These are phyloP conservation scores for Ustilago shanxiensis DNA, from an alignment of 1,284 basidiomycete genomes.

Conservation along the genomic window DNA sequence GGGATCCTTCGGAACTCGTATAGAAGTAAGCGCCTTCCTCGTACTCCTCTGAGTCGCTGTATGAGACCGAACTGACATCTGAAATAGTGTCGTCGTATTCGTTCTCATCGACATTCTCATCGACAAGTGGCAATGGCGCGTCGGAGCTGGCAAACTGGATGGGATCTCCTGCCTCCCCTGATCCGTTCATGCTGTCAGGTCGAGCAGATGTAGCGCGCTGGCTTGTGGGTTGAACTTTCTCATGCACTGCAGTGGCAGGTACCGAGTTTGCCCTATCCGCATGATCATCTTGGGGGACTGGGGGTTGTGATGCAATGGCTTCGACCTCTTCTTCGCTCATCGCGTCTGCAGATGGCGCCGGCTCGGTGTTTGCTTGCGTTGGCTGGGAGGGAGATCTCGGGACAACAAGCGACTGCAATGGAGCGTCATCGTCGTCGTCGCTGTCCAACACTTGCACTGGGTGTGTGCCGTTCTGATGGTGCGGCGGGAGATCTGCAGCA, in stretches of 20 bases:
- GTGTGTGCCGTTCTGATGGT: background rate
- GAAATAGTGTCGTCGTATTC: slow-evolving; percentile 17
- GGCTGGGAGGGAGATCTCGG: background rate
- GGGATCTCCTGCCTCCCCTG: slow-evolving; percentile 9
- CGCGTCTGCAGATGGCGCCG: background rate
- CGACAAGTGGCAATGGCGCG: slow-evolving; percentile 7
- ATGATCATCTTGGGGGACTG: no score
- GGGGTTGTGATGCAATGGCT: slow-evolving; percentile 13
- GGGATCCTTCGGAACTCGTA: slow-evolving; percentile 50
- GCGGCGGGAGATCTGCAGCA: background rate
- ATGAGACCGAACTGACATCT: slow-evolving; percentile 27
- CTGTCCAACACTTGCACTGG: background rate
- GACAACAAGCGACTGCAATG: slow-evolving; percentile 10
- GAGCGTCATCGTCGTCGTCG: slow-evolving; percentile 12
- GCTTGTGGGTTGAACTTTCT: background rate
- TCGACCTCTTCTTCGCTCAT: slow-evolving; percentile 38
- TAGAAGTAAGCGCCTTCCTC: slow-evolving; percentile 22
- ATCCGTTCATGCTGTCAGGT: background rate
- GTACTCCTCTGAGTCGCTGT: slow-evolving; percentile 27
- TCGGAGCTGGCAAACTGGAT: slow-evolving; percentile 19
- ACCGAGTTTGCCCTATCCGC: slow-evolving; percentile 19
- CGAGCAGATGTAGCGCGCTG: slow-evolving; percentile 18
- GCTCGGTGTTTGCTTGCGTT: background rate
- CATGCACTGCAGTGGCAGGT: slow-evolving; percentile 9
- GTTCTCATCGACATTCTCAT: background rate